Conservation (phyloP, 192 early-diverging fungal genomes). For the Coemansia sp. region DNA sequence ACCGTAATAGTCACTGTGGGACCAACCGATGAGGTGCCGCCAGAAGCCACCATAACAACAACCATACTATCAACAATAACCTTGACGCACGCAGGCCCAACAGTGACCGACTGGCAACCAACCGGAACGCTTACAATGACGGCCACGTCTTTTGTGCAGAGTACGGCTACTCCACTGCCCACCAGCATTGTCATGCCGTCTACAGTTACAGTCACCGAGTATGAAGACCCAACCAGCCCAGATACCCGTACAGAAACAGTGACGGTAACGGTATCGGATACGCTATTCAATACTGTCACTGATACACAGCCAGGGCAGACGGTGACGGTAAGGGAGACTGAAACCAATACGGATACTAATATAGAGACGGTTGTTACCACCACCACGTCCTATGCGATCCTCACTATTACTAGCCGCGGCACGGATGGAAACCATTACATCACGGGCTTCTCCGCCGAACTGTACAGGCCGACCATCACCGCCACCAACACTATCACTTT, state of each 20-base stretch:
- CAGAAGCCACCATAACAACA: too few species aligned
- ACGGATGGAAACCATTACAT: conserved; percentile 3
- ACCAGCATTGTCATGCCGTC: not conserved
- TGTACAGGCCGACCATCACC: conserved; percentile 6
- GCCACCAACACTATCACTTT: not conserved
- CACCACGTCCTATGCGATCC: conserved; percentile 1
- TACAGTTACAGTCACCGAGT: conserved; percentile 3
- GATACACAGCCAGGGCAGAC: too few species aligned
- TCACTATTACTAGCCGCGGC: not conserved
- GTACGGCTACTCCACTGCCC: not conserved
- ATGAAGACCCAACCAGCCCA: conserved; percentile 1
- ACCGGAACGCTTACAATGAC: not conserved
- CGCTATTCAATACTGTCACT: not conserved
- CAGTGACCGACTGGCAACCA: not conserved
- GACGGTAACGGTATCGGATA: not conserved
- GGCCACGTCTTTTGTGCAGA: not conserved
- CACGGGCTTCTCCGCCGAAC: not conserved
- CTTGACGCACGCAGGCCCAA: not conserved
- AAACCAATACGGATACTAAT: not conserved
- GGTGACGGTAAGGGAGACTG: too few species aligned
- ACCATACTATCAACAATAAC: not conserved
- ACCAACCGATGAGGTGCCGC: too few species aligned
- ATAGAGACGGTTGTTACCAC: not conserved
- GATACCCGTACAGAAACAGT: not conserved
- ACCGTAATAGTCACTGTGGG: too few species aligned